Conservation (phyloP, 768 basidiomycete species). For the Lyophyllum atratum region DNA sequence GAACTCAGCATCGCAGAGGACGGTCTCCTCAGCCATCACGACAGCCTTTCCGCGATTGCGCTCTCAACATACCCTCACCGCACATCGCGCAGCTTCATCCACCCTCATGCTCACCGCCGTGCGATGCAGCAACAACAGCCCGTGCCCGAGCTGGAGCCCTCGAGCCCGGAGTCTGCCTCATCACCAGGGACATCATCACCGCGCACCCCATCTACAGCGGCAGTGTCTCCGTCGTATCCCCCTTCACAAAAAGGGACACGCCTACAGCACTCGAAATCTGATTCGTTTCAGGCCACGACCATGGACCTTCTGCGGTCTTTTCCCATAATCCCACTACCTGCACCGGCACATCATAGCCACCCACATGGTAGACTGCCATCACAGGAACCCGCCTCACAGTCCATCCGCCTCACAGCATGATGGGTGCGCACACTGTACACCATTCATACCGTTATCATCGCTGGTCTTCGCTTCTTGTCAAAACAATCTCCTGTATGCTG, state of each 20-base stretch:
- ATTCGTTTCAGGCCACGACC: constrained; percentile 34
- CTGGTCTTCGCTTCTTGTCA: constrained; percentile 4
- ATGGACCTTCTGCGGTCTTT: constrained; percentile 50
- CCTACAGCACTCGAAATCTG: constrained; percentile 22
- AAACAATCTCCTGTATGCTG: constrained; percentile 3
- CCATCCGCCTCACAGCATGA: constrained; percentile 11
- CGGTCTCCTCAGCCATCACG: constrained; percentile 59
- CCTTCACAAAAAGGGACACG: constrained; percentile 17
- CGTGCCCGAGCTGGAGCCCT: constrained; percentile 47
- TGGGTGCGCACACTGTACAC: background rate
- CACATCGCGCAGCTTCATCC: constrained; percentile 21
- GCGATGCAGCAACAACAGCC: constrained; percentile 4
- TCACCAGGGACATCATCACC: constrained; percentile 29
- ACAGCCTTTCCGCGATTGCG: constrained; percentile 34
- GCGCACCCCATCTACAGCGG: constrained; percentile 25
- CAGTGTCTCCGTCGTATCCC: constrained; percentile 23
- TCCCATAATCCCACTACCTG: constrained; percentile 42
- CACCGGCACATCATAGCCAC: constrained; percentile 21
- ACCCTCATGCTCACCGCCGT: constrained; percentile 13
- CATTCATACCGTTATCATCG: no score
- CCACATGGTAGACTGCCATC: constrained; percentile 15
- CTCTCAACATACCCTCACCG: constrained; percentile 23
- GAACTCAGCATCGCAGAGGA: constrained; percentile 66
- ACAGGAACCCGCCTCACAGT: constrained; percentile 10
- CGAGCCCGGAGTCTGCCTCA: constrained; percentile 40